phyloP scores from a whole-genome alignment of 306 rosid species.

The Castanea mollissima region DNA sequence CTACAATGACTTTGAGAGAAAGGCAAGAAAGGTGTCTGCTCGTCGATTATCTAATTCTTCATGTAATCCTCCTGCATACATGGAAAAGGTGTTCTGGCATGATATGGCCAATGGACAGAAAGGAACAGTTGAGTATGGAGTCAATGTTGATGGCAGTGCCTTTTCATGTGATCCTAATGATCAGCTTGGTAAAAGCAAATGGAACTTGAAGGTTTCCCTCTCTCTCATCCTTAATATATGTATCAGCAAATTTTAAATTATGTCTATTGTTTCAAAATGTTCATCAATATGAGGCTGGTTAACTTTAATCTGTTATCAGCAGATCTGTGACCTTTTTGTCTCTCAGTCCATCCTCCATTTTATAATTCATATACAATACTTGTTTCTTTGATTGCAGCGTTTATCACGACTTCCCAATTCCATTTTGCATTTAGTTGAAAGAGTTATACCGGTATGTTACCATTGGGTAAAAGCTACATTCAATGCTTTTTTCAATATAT shows the following conservation, averaged over 20 bases:
- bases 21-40: conserved; percentile 24
- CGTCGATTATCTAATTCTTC: conserved; percentile 21
- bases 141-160: conserved; percentile 42
- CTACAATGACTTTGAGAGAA: conserved; percentile 28
- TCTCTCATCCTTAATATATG: not conserved
- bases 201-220: conserved; percentile 39
- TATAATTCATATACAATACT: not conserved
- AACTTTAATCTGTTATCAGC: too few species aligned
- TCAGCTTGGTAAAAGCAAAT: conserved; percentile 35
- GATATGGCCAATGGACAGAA: conserved; percentile 25
- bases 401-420: conserved; percentile 30
- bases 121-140: conserved; percentile 37
- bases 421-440: conserved; percentile 28
- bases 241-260: not conserved
- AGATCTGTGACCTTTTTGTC: too few species aligned
- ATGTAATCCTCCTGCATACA: conserved; percentile 24
- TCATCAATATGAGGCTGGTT: not conserved
- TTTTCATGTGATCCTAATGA: conserved; percentile 41
- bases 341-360: too few species aligned
- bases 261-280: not conserved
- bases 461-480: not conserved
- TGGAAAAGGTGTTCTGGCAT: conserved; percentile 41
- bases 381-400: conserved; percentile 21
- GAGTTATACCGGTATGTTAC: conserved; percentile 32
- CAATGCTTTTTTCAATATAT: not conserved